Evolutionary conservation across 2,329 filamentous ascomycete species (phyloP).

Genomic region (Fusarium heterosporum): DNA sequence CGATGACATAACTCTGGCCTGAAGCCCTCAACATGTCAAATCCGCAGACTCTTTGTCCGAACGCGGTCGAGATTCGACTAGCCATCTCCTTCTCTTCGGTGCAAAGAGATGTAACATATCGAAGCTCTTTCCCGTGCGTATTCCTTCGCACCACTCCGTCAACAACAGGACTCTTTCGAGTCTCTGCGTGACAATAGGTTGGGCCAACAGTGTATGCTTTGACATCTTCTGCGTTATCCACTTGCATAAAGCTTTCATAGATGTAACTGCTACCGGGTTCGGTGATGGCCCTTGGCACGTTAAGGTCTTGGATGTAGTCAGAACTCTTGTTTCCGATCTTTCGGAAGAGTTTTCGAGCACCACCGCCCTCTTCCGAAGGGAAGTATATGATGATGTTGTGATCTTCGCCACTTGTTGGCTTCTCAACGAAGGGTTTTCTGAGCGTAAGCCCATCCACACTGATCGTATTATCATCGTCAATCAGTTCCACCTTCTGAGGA

Average conservation of each 20-base stretch:
- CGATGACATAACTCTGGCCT: conserved; percentile 95
- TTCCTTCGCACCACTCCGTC: conserved; percentile 96
- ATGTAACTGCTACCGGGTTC: conserved; percentile 88
- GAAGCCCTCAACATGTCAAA: conserved; percentile 92
- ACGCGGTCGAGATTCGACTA: conserved; percentile 87
- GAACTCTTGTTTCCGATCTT: conserved; percentile 99
- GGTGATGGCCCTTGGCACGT: conserved; percentile 81
- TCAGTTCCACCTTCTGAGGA: conserved; percentile 80
- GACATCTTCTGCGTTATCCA: conserved; percentile 97
- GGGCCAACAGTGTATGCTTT: conserved; percentile 98
- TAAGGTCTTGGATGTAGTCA: conserved; percentile 85
- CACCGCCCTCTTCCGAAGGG: conserved; percentile 85
- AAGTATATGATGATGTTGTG: conserved; percentile 99
- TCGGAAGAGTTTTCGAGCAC: conserved; percentile 90
- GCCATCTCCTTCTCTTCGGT: conserved; percentile 87
- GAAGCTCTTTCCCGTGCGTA: conserved; percentile 95
- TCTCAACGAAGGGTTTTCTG: conserved; percentile 96
- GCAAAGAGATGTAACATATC: conserved; percentile 89
- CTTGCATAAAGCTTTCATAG: conserved; percentile 96
- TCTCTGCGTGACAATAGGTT: conserved; percentile 95
- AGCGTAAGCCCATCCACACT: conserved; percentile 86
- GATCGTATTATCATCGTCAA: conserved; percentile 90
- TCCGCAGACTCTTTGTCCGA: conserved; percentile 94
- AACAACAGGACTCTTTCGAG: conserved; percentile 95
- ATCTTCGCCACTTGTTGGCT: conserved; percentile 97